Percentiles rank a stretch among this genome's conserved stretches.
These are phyloP conservation scores for Davidsoniella eucalypti DNA, from an alignment of 2,329 filamentous ascomycete species.

Conservation along the genomic window DNA sequence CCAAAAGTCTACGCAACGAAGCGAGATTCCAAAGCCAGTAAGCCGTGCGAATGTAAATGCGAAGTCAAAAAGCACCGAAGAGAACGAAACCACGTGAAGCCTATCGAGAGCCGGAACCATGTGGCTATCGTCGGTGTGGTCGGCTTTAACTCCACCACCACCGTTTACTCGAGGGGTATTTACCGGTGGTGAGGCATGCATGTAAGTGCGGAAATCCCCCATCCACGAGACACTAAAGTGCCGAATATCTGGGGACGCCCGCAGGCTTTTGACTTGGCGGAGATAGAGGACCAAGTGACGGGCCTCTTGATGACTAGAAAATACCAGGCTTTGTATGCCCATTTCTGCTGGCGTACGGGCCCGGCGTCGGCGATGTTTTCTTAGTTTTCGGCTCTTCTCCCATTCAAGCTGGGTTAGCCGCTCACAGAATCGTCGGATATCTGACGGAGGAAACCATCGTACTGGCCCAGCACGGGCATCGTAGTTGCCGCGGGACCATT, in stretches of 20 bases:
- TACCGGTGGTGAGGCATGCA: no score
- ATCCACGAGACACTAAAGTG: slow-evolving; percentile 1
- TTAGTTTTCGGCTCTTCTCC: slow-evolving; percentile 3
- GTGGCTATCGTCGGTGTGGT: not conserved
- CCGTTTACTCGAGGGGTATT: no score
- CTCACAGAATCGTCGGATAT: not conserved
- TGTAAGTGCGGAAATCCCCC: not conserved
- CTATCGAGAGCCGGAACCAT: not conserved
- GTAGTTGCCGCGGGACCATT: no score
- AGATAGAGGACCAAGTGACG: not conserved
- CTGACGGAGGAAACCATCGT: not conserved
- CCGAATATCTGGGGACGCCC: not conserved
- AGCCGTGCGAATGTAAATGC: not conserved
- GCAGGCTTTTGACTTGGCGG: not conserved
- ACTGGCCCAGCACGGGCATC: not conserved
- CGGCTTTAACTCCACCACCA: not conserved
- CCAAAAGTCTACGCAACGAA: slow-evolving; percentile 2
- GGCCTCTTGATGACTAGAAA: not conserved
- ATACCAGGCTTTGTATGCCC: not conserved
- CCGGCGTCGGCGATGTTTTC: not conserved
- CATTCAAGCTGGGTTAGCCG: slow-evolving; percentile 4
- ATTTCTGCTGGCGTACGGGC: not conserved
- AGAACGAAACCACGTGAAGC: not conserved
- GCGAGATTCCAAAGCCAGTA: not conserved
- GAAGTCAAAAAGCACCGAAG: not conserved